Evolutionary conservation across 352 stramenopile species (phyloP), one percentile per base, ranked within the genome.

Genomic region (Pythium angustatum): DNA sequence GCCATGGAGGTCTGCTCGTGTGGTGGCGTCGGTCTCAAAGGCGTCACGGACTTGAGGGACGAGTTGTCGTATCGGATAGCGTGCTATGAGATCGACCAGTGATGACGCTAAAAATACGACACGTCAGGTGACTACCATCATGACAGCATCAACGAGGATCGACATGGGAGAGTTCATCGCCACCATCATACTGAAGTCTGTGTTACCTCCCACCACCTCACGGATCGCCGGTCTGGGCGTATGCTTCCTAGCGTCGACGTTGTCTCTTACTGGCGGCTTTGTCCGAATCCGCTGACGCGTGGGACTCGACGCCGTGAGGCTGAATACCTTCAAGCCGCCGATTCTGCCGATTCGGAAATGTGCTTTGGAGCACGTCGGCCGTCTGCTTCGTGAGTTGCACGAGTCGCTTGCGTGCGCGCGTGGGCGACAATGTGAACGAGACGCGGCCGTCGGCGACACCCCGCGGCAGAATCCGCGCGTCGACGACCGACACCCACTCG

Each of bases 381-480:
- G 88, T 59, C 10, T 43, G 66, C 54, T 79, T 71, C 44, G 84
- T 81, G 26, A 89, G 77, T 58, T 74, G 62, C 33, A 91, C 54
- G 40, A 69, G 71, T 24, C 64, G 62, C 57, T 76, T 73, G 28
- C 83, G 77, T 17, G 58, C 28, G 43, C 71, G 77, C 40, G 72
- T 83, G 0, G 76, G 68, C 4, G 64, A 72, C 26, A 89, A 56
- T 4, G 72, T 69, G 51, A 76, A 91, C 22, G 66, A 56, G 45
- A 71, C 71, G 45, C 75, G 72, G 15, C 78, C 82, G 30, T 81
- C 71, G 11, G 81, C 79, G 4, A 91, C 83, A 22, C 87, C 85
- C 24, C 77, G 78, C 11, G 87, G 87, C 30, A 96, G 72, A 33
- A 96, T 62, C 6, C 87, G 85, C 1, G 79, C 87, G 62, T 93